A percentile compares a stretch with the other conserved stretches of the same genome.
phyloP scores from a whole-genome alignment of 805 yeast genomes.

The Spathaspora sp. region DNA sequence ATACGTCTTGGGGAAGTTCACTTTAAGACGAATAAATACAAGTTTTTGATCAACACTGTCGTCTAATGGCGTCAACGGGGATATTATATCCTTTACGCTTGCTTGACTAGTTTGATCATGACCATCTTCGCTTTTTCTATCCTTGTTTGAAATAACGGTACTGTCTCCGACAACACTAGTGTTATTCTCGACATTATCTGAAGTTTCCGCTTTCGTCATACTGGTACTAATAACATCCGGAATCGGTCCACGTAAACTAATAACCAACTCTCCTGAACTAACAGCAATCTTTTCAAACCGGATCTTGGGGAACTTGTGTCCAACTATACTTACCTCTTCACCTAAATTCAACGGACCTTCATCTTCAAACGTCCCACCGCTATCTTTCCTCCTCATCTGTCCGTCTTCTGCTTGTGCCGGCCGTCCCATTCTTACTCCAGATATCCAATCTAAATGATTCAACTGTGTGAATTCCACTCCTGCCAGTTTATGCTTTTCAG shows the following conservation, averaged over 20 bases:
- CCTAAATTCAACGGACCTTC: constrained; percentile 65
- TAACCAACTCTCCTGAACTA: constrained; percentile 71
- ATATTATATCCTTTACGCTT: not conserved
- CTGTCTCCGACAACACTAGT: constrained; percentile 1
- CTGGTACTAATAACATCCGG: constrained; percentile 10
- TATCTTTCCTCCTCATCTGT: not conserved
- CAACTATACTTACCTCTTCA: constrained; percentile 85
- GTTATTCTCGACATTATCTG: not conserved
- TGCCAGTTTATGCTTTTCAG: constrained; percentile 35
- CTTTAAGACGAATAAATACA: constrained; percentile 64
- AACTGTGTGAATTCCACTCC: constrained; percentile 36
- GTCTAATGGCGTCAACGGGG: not conserved
- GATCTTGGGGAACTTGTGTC: constrained; percentile 84
- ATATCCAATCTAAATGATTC: constrained; percentile 84
- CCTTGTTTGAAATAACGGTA: constrained; percentile 1
- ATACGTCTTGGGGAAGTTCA: constrained; percentile 70
- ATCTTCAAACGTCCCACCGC: constrained; percentile 10
- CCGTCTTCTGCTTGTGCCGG: constrained; percentile 37
- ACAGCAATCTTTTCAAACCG: constrained; percentile 85
- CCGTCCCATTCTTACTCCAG: constrained; percentile 78
- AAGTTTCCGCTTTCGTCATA: not conserved
- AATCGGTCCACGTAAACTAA: constrained; percentile 69
- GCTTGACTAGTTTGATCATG: not conserved
- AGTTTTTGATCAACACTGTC: constrained; percentile 29
- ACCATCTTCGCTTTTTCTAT: not conserved